Base-by-base conservation (phyloP, 148 eudicot species). In the Chenopodium album region DNA sequence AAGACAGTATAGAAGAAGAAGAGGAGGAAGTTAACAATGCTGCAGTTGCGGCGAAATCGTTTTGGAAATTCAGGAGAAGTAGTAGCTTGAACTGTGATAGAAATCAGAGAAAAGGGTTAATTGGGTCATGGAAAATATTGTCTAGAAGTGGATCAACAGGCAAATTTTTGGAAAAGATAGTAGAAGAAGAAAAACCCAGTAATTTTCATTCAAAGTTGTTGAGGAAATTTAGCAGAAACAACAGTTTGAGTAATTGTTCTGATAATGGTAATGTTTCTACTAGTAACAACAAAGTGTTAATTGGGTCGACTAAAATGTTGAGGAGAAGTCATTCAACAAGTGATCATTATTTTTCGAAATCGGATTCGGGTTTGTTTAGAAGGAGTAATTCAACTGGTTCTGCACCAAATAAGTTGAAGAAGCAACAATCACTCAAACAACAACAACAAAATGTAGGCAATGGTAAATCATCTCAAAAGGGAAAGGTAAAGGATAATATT, bases 361-460 rank as follows among this genome's bases (percentile, higher is more conserved):
- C 79, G 71, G 70, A 77, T 34, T 62, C 75, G 29, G 68, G 68
- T 16, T 17, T 72, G 65, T 48, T 81, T 41, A 67, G 84, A 17
- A 80, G 98, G 47, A 94, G 98, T 85, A 88, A 92, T 62, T 94
- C 98, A 44, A 93, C 97, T 9, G 97, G 98, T 31, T 93, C 95
- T 1, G 89, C 90, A 59, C 88, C 89, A n/a, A 87, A 85, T 59
- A 71, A 44, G 14, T 76, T 76, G 29, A 85, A 76, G 83, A 89
- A 88, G 82, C 85, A 85, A 81, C 71, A 86, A 34, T 86, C 82
- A 4, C 17, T 76, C 63, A 86, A 86, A 59, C 87, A 90, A 82
- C 72, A 80, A 4, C 46, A 82, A 41, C 44, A 41, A 37, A 41
- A 73, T 52, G 66, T 50, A 5, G 26, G 29, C 1, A 82, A 52